Percentiles rank a stretch among this genome's conserved stretches.
phyloP scores from a whole-genome alignment of 192 early-diverging fungal genomes.

The Pilaira anomala region DNA sequence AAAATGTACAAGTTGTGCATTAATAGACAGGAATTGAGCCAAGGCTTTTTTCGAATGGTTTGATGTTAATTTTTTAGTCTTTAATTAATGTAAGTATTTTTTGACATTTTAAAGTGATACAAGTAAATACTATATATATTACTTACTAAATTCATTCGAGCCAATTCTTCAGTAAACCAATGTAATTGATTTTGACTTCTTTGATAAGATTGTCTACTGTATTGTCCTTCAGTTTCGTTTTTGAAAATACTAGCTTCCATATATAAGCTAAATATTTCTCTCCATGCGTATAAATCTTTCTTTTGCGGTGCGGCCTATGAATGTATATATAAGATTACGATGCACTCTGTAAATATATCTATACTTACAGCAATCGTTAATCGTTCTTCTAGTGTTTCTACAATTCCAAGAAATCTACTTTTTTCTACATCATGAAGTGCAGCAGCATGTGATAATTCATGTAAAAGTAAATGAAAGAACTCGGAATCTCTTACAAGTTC shows the following conservation, averaged over 20 bases:
- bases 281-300: conserved; percentile 73
- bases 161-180: conserved; percentile 52
- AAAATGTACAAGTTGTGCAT: conserved; percentile 64
- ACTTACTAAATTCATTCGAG: conserved; percentile 45
- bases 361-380: conserved; percentile 26
- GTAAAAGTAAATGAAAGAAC: conserved; percentile 30
- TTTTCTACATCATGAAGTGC: conserved; percentile 16
- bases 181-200: conserved; percentile 54
- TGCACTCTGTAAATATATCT: conserved; percentile 21
- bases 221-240: conserved; percentile 52
- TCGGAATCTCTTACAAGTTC: conserved; percentile 33
- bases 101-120: too few relatives aligned
- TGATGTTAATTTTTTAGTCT: conserved; percentile 17
- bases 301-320: conserved; percentile 63
- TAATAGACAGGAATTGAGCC: conserved; percentile 58
- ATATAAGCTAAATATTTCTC: conserved; percentile 68
- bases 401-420: conserved; percentile 9
- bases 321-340: conserved; percentile 30
- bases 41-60: conserved; percentile 38
- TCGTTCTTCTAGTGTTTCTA: conserved; percentile 22
- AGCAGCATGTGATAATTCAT: conserved; percentile 19
- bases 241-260: conserved; percentile 67
- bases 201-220: conserved; percentile 36
- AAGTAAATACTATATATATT: not conserved
- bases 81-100: too few relatives aligned